Evolutionary conservation across 805 yeast species (phyloP), one percentile per base, ranked within the genome.

Genomic region (Yamadazyma scolyti): DNA sequence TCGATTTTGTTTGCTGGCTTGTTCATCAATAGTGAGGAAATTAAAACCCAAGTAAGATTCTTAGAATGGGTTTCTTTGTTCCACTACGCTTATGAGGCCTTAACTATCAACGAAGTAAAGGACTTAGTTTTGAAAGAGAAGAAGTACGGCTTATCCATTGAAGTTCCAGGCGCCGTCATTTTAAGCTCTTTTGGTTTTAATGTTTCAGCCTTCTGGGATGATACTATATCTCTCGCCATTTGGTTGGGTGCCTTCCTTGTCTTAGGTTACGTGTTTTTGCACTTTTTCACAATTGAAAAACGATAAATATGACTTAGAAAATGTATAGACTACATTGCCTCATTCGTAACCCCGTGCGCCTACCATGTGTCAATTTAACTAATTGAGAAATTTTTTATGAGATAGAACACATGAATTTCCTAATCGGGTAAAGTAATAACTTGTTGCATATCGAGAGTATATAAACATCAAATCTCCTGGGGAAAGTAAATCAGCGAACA

Each of bases 141-240:
- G 52, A 93, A 93, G 58, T 90, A 82, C 50, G 98, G 98, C 0
- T 70, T 93, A 25, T 83, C 89, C 26, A 90, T 93, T 46, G 96
- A 88, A 56, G 94, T 93, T 10, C 98, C 98, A 0, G 98, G 98
- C 8, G 97, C 98, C 2, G 94, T 95, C 2, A 93, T 93, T 34
- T 69, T 93, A 45, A 84, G 95, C 44, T 87, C 97, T 0, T 93
- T 93, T 65, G 98, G 98, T 0, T 93, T 93, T 56, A 75, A 85
- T 43, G 90, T 86, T 9, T 76, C 79, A 15, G 93, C 89, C 2
- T 73, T 84, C 32, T 58, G 75, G 56, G 65, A 66, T 20, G 97
- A 93, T 54, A 68, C 81, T 17, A 52, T 68, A 20, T 75, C 75
- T 37, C 65, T 93, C 30, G 62, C 65, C 0, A 68, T 72, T 0